Percentiles rank a stretch among this genome's conserved stretches.
These are phyloP conservation scores for Chlamydomonas reinhardtii DNA, from an alignment of 163 green algal genomes.

Conservation along the genomic window DNA sequence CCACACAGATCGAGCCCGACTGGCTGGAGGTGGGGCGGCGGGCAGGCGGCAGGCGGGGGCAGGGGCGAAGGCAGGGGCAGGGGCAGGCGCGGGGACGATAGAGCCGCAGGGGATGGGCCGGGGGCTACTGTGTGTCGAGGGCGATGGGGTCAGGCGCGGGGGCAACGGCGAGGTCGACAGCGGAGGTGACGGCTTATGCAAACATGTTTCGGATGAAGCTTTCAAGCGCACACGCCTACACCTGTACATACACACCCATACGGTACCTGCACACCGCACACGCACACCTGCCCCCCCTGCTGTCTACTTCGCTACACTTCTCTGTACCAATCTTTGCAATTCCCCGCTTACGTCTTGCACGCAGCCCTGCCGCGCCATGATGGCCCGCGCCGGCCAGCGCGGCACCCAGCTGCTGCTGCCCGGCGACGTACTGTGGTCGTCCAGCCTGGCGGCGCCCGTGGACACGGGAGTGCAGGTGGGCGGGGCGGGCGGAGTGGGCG, in stretches of 20 bases:
- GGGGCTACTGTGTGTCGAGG: too few relatives aligned
- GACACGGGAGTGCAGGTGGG: conserved; percentile 12
- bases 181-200: too few relatives aligned
- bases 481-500: neutral
- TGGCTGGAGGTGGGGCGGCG: conserved; percentile 61
- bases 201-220: too few relatives aligned
- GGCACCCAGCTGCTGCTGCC: conserved; percentile 67
- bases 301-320: too few relatives aligned
- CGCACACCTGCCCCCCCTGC: too few relatives aligned
- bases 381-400: conserved; percentile 39
- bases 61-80: neutral
- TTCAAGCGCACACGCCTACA: too few relatives aligned
- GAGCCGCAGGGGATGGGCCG: too few relatives aligned
- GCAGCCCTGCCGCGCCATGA: conserved; percentile 55
- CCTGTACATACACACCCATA: too few relatives aligned
- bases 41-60: neutral
- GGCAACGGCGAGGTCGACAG: too few relatives aligned
- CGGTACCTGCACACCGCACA: neutral
- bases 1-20: conserved; percentile 65
- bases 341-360: too few relatives aligned
- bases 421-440: conserved; percentile 59
- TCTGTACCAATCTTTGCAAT: too few relatives aligned
- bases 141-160: too few relatives aligned
- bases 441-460: conserved; percentile 53
- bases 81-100: neutral